Conservation (phyloP, 2,329 filamentous ascomycete species). For the Aspergillus clavatus region DNA sequence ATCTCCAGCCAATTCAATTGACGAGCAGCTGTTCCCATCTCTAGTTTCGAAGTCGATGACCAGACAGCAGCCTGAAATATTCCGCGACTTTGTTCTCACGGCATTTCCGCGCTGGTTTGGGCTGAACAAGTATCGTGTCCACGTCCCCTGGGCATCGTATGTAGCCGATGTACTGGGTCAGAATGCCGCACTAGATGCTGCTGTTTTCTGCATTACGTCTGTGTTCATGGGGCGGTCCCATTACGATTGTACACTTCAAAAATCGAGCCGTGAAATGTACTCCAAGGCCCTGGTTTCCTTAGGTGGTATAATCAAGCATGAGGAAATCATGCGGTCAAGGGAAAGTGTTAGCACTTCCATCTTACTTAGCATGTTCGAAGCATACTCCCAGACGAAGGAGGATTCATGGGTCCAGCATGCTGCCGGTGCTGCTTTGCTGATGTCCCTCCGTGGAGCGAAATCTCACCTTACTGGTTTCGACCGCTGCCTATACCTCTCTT, state of each 20-base stretch:
- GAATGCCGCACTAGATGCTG: constrained; percentile 20
- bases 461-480: constrained; percentile 29
- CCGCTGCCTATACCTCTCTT: constrained; percentile 30
- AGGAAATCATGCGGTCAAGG: constrained; percentile 20
- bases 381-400: constrained; percentile 29
- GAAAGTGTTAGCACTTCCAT: constrained; percentile 33
- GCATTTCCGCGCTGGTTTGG: constrained; percentile 22
- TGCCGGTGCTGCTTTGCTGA: constrained; percentile 27
- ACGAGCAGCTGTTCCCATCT: constrained; percentile 19
- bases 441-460: constrained; percentile 28
- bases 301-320: constrained; percentile 23
- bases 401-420: constrained; percentile 33
- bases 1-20: constrained; percentile 14
- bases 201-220: constrained; percentile 26
- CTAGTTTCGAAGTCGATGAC: constrained; percentile 20
- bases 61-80: constrained; percentile 20
- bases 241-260: constrained; percentile 18
- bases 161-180: constrained; percentile 17
- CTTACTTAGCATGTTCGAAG: constrained; percentile 32
- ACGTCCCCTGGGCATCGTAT: constrained; percentile 20
- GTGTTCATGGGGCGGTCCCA: constrained; percentile 26
- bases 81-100: constrained; percentile 23
- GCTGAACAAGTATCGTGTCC: constrained; percentile 21
- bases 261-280: constrained; percentile 28
- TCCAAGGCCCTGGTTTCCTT: constrained; percentile 27